phyloP scores from a whole-genome alignment of 192 early-diverging fungal genomes.

The Cladochytrium replicatum region DNA sequence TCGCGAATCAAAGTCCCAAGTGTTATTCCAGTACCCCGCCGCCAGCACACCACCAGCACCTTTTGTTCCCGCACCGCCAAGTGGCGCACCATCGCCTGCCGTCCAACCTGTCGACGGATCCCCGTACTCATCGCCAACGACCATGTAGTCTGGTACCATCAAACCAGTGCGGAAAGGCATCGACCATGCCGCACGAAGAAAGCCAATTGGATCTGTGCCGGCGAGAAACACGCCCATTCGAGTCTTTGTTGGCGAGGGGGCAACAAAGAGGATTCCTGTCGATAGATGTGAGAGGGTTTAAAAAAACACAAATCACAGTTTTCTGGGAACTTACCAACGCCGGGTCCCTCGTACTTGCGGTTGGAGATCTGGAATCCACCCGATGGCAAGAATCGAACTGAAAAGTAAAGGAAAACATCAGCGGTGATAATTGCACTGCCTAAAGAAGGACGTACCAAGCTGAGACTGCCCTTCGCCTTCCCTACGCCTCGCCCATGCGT shows the following conservation, averaged over 20 bases:
- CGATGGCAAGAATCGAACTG: constrained; percentile 32
- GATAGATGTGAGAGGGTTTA: neutral
- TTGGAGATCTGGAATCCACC: constrained; percentile 33
- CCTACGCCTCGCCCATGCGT: constrained; percentile 33
- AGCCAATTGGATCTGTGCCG: constrained; percentile 32
- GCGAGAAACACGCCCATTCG: constrained; percentile 34
- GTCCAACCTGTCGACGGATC: constrained; percentile 47
- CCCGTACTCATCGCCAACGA: constrained; percentile 44
- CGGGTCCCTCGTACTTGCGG: constrained; percentile 30
- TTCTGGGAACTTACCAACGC: constrained; percentile 28
- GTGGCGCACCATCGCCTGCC: constrained; percentile 27
- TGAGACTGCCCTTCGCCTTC: constrained; percentile 31
- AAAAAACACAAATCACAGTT: constrained; percentile 2
- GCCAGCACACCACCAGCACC: constrained; percentile 40
- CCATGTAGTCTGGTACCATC: constrained; percentile 36
- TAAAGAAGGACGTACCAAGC: constrained; percentile 13
- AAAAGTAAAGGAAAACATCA: neutral
- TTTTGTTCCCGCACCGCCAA: constrained; percentile 34
- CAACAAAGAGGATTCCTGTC: constrained; percentile 34
- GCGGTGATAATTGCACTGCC: neutral
- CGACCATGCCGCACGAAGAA: constrained; percentile 32
- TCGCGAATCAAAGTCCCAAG: constrained; percentile 30
- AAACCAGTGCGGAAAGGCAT: constrained; percentile 43
- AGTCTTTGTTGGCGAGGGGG: constrained; percentile 31
- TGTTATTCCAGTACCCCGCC: constrained; percentile 43